A percentile compares a stretch with the other conserved stretches of the same genome.
These are phyloP conservation scores for Leptographium lundbergii DNA, from an alignment of 2,329 filamentous ascomycete genomes.

Conservation along the genomic window DNA sequence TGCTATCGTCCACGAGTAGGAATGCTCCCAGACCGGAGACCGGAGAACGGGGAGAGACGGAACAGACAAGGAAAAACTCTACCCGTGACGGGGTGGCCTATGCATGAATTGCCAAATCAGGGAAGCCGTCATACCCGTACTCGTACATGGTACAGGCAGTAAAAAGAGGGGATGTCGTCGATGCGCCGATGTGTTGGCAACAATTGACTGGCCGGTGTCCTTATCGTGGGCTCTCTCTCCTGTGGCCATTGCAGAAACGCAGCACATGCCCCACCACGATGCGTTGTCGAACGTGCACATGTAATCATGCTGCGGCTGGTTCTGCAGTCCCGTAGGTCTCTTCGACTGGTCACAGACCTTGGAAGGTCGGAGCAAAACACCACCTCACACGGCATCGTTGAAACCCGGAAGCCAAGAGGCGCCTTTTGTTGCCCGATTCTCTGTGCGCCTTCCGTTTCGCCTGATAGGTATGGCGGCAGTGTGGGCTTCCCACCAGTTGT, in stretches of 20 bases:
- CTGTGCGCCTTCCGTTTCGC: not conserved
- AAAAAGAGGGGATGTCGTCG: not conserved
- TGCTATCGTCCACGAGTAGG: not conserved
- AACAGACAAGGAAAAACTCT: not conserved
- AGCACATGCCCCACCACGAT: not conserved
- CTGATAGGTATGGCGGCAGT: not conserved
- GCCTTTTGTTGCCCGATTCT: not conserved
- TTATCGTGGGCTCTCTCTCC: not conserved
- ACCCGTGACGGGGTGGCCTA: not conserved
- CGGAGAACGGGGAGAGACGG: not conserved
- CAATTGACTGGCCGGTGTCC: not conserved
- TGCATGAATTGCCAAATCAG: not conserved
- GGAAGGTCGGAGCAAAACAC: not conserved
- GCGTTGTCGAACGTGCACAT: not conserved
- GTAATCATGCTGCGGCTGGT: not conserved
- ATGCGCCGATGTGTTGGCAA: conserved; percentile 4
- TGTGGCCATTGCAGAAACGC: not conserved
- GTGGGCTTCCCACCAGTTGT: not conserved
- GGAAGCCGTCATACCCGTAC: not conserved
- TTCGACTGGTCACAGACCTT: not conserved
- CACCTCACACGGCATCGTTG: not conserved
- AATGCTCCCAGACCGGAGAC: not conserved
- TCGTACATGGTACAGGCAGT: not conserved
- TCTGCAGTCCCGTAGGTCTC: not conserved
- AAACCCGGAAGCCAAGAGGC: not conserved